Base-by-base conservation (phyloP, 495 filamentous ascomycete genomes). In the Penicillium taxi region DNA sequence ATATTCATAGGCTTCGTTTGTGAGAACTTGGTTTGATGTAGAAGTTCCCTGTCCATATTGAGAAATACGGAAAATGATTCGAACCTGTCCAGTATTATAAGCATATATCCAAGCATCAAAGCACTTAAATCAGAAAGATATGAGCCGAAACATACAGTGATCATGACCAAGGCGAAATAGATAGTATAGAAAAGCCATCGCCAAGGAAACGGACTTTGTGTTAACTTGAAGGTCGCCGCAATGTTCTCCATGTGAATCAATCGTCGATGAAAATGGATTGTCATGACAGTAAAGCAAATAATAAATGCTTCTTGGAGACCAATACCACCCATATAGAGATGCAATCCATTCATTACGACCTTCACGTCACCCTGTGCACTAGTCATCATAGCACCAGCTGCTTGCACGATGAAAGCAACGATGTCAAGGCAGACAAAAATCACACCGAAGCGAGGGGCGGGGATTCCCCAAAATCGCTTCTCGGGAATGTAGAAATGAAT, bases 401-500 rank as follows among this genome's bases (percentile, higher is more conserved):
- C 54, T 58, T 85, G 80, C n/a, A 82, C 54, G 20, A 82, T n/a
- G 52, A 83, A 83, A 9, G 73, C 61, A 17, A 77, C 8, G 14
- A 82, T 64, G 45, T 84, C 80, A n/a, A 78, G 61, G 35, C 61
- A 63, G 21, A 84, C 78, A 40, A 84, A 86, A 41, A 75, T 62
- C 17, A 66, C 61, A 7, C 45, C 38, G 15, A 40, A 48, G 15
- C 40, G 34, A 11, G 26, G 42, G 7, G 47, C 47, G 12, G 70
- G 69, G 45, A 84, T 58, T 2, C 61, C 45, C 24, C 50, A 59
- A 6, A 82, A 56, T 15, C 56, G 58, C 21, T 68, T 53, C 1
- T 39, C 33, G 5, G 42, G 47, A 1, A 42, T 34, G 31, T 30
- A 80, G 53, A 72, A 74, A 47, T 66, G 64, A 11, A 82, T 69